Base-by-base conservation (phyloP, 2,329 filamentous ascomycete species). In the Hypoxylon sp. region DNA sequence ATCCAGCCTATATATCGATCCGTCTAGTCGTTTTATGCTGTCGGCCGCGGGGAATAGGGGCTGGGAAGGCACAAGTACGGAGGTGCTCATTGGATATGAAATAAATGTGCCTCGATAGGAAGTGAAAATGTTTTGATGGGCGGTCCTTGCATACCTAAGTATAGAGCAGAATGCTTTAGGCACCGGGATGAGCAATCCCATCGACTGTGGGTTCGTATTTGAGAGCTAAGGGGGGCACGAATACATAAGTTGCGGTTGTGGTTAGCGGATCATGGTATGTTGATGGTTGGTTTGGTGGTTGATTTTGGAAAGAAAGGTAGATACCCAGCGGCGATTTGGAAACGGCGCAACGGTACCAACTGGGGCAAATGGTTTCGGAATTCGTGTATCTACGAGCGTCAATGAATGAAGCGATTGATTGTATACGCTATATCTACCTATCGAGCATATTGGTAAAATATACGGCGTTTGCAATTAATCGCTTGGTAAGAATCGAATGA, bases 31-130 rank as follows among this genome's bases (percentile, higher is more conserved):
- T 17, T 98, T 94, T 77, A 95, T 99, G 91, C 87, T 99, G 35
- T 95, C 93, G 1, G 93, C 93, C 0, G 94, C 93, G 3, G 96
- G 96, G 0, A 98, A 96, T 69, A 84, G 96, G 69, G 96, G 96
- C 0, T 99, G 96, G 96, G 96, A 98, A 79, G 96, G 96, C 1
- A 90, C 87, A 19, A 91, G 87, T 37, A 98, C 96, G 0, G 96
- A 99, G 82, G 93, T 96, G 0, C 79, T 99, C 67, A 88, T 99
- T 60, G 96, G 96, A 15, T 99, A 99, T 80, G 96, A 99, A 82
- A 97, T 99, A 73, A 83, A 82, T 8, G 68, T 70, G 2, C 68
- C 68, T 10, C 37, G 27, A 2, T 54, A n/a, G 32, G 17, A 44
- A 44, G 21, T 32, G n/a, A 11, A 21, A 8, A 19, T 47, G 5